These are phyloP conservation scores for Verticillium isaacii DNA, from an alignment of 2,329 filamentous ascomycete species.

Conservation along the genomic window DNA sequence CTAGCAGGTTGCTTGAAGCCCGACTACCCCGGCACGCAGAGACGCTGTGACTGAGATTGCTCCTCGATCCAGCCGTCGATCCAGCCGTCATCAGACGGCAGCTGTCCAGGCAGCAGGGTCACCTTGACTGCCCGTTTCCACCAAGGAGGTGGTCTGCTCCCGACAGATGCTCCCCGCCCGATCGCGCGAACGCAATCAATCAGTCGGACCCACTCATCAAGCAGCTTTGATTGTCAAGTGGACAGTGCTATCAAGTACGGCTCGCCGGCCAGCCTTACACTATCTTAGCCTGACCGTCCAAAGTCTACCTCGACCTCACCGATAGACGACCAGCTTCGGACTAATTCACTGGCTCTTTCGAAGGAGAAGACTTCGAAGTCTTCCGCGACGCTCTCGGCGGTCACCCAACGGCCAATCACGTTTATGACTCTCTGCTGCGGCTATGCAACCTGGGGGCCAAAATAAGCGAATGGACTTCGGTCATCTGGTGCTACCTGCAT, in stretches of 20 bases:
- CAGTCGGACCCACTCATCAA: background rate
- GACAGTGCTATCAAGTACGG: background rate
- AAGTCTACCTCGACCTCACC: background rate
- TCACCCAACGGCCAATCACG: background rate
- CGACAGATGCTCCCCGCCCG: no score
- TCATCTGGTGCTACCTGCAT: background rate
- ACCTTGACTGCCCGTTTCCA: no score
- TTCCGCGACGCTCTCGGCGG: background rate
- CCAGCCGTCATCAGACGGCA: no score
- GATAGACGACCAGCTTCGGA: background rate
- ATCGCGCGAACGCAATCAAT: background rate
- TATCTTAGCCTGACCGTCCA: background rate
- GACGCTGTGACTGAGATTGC: no score
- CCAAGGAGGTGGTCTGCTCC: no score
- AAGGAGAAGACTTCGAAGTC: background rate
- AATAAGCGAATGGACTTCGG: background rate
- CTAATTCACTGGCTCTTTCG: background rate
- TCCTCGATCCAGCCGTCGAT: no score
- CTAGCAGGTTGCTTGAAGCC: no score
- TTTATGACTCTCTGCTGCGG: background rate
- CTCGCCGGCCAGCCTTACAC: background rate
- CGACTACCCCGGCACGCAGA: no score
- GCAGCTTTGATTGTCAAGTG: background rate
- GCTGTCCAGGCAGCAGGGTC: no score
- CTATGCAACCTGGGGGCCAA: background rate